Evolutionary conservation across 805 yeast species (phyloP).

Genomic region (Spathaspora girioi): DNA sequence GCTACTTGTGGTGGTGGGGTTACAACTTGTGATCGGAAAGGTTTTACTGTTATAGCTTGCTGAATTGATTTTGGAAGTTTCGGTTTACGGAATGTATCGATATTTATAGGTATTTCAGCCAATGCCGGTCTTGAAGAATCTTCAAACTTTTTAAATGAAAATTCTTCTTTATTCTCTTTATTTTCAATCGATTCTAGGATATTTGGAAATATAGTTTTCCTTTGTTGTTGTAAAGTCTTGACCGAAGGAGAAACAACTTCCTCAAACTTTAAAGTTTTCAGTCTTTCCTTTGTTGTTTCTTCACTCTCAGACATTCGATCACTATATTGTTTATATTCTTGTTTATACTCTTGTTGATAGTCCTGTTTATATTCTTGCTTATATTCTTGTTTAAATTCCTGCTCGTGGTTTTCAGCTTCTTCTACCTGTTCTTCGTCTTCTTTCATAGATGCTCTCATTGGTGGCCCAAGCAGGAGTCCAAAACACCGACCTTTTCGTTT

Average conservation of each 20-base stretch:
- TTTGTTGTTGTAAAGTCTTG: not conserved
- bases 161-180: not conserved
- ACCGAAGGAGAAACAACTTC: not conserved
- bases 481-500: not conserved
- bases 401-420: not conserved
- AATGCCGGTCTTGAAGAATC: conserved; percentile 4
- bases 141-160: not conserved
- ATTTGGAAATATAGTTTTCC: not conserved
- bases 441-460: not conserved
- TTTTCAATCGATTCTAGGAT: not conserved
- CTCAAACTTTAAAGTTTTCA: not conserved
- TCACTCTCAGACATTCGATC: not conserved
- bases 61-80: conserved; percentile 17
- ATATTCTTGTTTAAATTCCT: not conserved
- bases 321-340: not conserved
- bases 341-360: not conserved
- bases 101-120: conserved; percentile 7
- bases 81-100: conserved; percentile 33
- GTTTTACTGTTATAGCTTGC: not conserved
- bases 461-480: not conserved
- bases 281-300: not conserved
- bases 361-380: not conserved
- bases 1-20: not conserved
- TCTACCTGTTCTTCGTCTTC: not conserved
- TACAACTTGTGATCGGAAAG: not conserved